Base-by-base conservation (phyloP, 2,329 filamentous ascomycete genomes). In the Diplodia mutila region DNA sequence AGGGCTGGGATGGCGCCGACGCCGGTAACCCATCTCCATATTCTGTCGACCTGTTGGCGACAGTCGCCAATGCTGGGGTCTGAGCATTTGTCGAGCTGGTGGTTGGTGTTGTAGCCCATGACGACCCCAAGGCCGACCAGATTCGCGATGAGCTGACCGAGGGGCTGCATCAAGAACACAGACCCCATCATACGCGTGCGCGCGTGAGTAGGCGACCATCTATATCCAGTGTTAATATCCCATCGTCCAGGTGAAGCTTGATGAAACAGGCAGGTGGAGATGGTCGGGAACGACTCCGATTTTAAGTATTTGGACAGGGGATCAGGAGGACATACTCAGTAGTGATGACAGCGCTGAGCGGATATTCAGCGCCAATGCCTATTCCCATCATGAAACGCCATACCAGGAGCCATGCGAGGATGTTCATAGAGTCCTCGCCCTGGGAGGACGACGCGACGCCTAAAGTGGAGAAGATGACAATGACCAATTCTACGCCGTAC, bases 91-190 rank as follows among this genome's bases (percentile, higher is more conserved):
- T 49, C 42, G n/a, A 63, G 42, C 12, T 51, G 25, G 66, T 64
- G 46, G 29, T 16, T 42, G 61, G 46, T n/a, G 64, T 48, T 54
- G 57, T 69, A 53, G 59, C 69, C 52, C 59, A 29, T 42, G 32
- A 68, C 51, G 11, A 39, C 71, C 52, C 0, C 51, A n/a, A 69
- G 54, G 16, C 69, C 67, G 5, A 66, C 68, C 6, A 69, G 63
- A 34, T 66, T 42, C 7, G 68, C 69, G 14, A 65, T 42, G 42
- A 77, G 69, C 52, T 81, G 80, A 5, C 80, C 80, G 21, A 81
- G 70, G 3, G 79, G 79, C 57, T 82, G 80, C 66, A 80, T 80
- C 48, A 80, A 75, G 70, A 81, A 81, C 1, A 82, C 78, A 65
- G 76, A 76, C 34, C 75, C 75, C 69, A 82, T 69, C 79, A 81